Base-by-base conservation (phyloP, 2,329 filamentous ascomycete species). In the Hypoxylon sp. region DNA sequence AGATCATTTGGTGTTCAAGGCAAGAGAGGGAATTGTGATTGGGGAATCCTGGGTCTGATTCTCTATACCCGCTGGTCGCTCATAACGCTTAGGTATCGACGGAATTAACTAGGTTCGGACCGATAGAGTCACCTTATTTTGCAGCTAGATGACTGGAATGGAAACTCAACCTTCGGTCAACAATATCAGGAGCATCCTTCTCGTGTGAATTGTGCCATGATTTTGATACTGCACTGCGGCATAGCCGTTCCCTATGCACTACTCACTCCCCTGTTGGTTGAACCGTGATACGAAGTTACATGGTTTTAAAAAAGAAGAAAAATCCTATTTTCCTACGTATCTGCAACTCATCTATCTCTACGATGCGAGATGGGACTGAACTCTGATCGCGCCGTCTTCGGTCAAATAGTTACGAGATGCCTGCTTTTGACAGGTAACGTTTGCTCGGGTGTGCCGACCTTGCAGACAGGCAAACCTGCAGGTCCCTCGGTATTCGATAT, bases 1-100 rank as follows among this genome's bases (percentile, higher is more conserved):
- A 65, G 34, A 59, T 60, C n/a, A 41, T 59, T 58, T 30, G 63
- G 59, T 59, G 63, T 62, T 62, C 50, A 47, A 58, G 59, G 59
- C 59, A 43, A 26, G 22, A 41, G 8, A 24, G 39, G 53, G 30
- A 41, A 62, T 26, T 28, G 54, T 51, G 59, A 53, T 54, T 8
- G 37, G 48, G 48, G 56, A 51, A 47, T 62, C n/a, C 22, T 56
- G 54, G 62, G 48, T 57, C 62, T 44, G 20, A 49, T 53, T 28
- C 32, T 49, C 19, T 20, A 32, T 24, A 39, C 24, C 24, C 28
- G 44, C 49, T 56, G 46, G 50, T 48, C 22, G 19, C 32, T 46
- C 26, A 61, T 57, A 49, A 52, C 28, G 28, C 30, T 49, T 24
- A 32, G 17, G 48, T 44, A 55, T 52, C 48, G 44, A 59, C 41